A percentile compares a stretch with the other conserved stretches of the same genome.
Conservation (phyloP, 495 filamentous ascomycete genomes). For the Collariella sp. region DNA sequence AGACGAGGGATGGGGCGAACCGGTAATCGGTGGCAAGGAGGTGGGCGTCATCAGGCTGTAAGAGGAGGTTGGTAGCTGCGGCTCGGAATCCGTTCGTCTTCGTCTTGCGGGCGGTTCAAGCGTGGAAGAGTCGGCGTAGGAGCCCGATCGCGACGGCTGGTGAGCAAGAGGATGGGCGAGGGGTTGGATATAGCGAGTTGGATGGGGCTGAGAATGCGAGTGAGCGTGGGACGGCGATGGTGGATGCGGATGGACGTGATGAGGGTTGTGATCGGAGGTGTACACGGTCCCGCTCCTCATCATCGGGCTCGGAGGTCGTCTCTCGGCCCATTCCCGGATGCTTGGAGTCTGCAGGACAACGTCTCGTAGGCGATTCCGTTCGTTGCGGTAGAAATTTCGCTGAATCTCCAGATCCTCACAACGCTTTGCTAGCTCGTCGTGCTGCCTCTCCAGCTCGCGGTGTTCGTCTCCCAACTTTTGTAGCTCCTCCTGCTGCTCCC, state of each 20-base stretch:
- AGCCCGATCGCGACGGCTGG: conserved; percentile 18
- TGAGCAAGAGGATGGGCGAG: conserved; percentile 10
- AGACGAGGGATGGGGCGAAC: conserved; percentile 10
- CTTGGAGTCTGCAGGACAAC: conserved; percentile 46
- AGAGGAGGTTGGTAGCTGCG: conserved; percentile 29
- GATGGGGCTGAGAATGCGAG: conserved; percentile 14
- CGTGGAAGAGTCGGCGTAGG: conserved; percentile 26
- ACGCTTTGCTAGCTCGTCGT: conserved; percentile 38
- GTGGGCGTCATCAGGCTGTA: conserved; percentile 28
- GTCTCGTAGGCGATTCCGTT: conserved; percentile 62
- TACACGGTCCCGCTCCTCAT: conserved; percentile 28
- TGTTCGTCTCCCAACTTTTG: conserved; percentile 54
- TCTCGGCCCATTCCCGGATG: conserved; percentile 40
- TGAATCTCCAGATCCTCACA: conserved; percentile 44
- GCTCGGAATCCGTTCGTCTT: conserved; percentile 37
- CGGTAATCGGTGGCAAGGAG: conserved; percentile 30
- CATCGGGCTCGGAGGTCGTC: conserved; percentile 40
- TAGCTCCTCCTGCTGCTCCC: conserved; percentile 56
- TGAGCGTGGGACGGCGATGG: conserved; percentile 13
- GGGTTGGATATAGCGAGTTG: conserved; percentile 8
- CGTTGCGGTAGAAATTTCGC: conserved; percentile 40
- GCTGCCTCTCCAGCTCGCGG: conserved; percentile 33
- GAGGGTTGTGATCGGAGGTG: conserved; percentile 27
- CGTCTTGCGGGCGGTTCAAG: conserved; percentile 38
- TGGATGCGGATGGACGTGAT: conserved; percentile 15